Percentiles rank a stretch among this genome's conserved stretches.
Conservation (phyloP, 768 basidiomycete genomes). For the Mrakia frigida region DNA sequence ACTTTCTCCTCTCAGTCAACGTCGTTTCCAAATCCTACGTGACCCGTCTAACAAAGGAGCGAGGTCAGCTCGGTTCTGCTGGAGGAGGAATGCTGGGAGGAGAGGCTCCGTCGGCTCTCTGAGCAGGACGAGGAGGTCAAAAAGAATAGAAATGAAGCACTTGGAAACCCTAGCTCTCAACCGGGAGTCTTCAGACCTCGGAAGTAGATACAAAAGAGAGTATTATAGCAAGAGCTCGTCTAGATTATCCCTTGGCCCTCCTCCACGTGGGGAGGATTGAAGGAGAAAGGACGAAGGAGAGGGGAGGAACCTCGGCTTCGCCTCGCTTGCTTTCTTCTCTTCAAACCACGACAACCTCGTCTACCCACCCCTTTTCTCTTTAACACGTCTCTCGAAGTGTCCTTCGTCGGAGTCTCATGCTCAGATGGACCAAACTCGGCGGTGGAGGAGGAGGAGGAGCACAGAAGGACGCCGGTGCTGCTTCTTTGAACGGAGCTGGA, state of each 20-base stretch:
- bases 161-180: no score
- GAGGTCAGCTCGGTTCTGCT: slow-evolving; percentile 35
- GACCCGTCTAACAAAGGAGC: slow-evolving; percentile 56
- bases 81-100: slow-evolving; percentile 25
- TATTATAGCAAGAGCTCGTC: no score
- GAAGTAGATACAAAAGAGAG: no score
- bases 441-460: neutral
- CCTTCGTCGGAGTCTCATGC: neutral
- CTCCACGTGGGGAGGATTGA: neutral
- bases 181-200: no score
- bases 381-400: neutral
- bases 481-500: slow-evolving; percentile 1
- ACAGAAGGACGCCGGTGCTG: neutral
- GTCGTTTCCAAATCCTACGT: slow-evolving; percentile 68
- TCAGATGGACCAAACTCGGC: slow-evolving; percentile 17
- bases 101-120: neutral
- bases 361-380: neutral
- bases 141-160: neutral
- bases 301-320: no score
- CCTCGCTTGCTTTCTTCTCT: neutral
- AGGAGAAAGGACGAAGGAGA: no score
- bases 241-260: neutral
- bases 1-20: slow-evolving; percentile 52
- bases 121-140: neutral
- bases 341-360: neutral